A percentile compares a stretch with the other conserved stretches of the same genome.
Evolutionary conservation across 2,329 filamentous ascomycete genomes (phyloP).

Genomic region (Cyphellophora europaea): DNA sequence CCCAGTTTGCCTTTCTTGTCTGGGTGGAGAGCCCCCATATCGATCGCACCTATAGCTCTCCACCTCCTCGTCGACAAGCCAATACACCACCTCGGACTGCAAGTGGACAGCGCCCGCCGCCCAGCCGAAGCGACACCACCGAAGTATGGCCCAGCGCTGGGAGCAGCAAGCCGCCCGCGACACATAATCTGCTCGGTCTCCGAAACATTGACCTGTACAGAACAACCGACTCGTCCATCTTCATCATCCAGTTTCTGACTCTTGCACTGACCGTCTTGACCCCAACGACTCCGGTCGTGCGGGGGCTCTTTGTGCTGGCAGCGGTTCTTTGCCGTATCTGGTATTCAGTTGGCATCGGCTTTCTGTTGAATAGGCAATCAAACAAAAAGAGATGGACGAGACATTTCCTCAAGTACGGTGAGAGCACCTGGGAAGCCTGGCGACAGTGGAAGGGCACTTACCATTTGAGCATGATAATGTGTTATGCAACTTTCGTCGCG

Average conservation of each 20-base stretch:
- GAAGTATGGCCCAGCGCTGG: slow-evolving; percentile 11
- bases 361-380: slow-evolving; percentile 77
- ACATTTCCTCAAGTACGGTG: slow-evolving; percentile 95
- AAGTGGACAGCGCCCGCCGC: slow-evolving; percentile 24
- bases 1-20: slow-evolving; percentile 87
- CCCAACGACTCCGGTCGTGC: slow-evolving; percentile 65
- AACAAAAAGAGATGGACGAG: slow-evolving; percentile 89
- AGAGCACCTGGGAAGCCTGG: slow-evolving; percentile 86
- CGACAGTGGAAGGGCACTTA: slow-evolving; percentile 96
- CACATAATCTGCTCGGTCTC: slow-evolving; percentile 76
- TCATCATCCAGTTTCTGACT: slow-evolving; percentile 69
- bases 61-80: slow-evolving; percentile 48
- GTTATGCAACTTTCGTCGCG: slow-evolving; percentile 78
- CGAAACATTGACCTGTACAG: slow-evolving; percentile 82
- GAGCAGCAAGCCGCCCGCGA: slow-evolving; percentile 50
- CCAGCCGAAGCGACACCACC: slow-evolving; percentile 24
- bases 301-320: slow-evolving; percentile 70
- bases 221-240: slow-evolving; percentile 70
- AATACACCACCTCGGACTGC: slow-evolving; percentile 26
- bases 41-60: slow-evolving; percentile 92
- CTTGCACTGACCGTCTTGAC: slow-evolving; percentile 64
- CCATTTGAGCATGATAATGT: slow-evolving; percentile 84
- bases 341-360: slow-evolving; percentile 82
- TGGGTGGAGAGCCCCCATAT: slow-evolving; percentile 96
- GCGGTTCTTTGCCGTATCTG: slow-evolving; percentile 79